A percentile compares a stretch with the other conserved stretches of the same genome.
Evolutionary conservation across 257 asterid genomes (phyloP).

Genomic region (Rehmannia glutinosa): DNA sequence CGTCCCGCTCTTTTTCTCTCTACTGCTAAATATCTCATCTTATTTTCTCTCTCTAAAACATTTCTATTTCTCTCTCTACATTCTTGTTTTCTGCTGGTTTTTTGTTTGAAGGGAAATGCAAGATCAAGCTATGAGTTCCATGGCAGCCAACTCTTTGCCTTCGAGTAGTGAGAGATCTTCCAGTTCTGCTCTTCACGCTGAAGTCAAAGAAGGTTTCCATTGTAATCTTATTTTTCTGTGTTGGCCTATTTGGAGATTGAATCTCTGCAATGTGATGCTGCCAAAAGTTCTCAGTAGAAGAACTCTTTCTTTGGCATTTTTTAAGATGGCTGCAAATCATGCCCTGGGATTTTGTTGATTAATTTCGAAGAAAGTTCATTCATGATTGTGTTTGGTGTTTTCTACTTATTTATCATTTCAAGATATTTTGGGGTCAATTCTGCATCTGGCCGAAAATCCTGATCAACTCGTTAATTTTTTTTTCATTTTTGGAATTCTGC

Average conservation of each 20-base stretch:
- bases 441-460: neutral
- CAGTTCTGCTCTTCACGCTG: slow-evolving; percentile 59
- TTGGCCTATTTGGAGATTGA: too few relatives aligned
- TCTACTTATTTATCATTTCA: too few relatives aligned
- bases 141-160: slow-evolving; percentile 56
- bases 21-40: slow-evolving; percentile 25
- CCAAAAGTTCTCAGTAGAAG: neutral
- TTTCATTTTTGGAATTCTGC: too few relatives aligned
- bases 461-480: neutral
- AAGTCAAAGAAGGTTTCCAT: slow-evolving; percentile 49
- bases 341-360: too few relatives aligned
- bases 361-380: too few relatives aligned
- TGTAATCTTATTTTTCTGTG: neutral
- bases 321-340: neutral
- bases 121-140: slow-evolving; percentile 61
- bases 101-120: slow-evolving; percentile 34
- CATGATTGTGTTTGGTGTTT: too few relatives aligned
- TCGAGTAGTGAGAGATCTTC: slow-evolving; percentile 82
- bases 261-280: neutral
- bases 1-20: slow-evolving; percentile 49
- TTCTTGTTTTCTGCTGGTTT: neutral
- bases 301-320: too few relatives aligned
- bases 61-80: neutral
- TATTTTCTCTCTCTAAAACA: neutral
- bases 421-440: too few relatives aligned